phyloP scores from a whole-genome alignment of 2,329 filamentous ascomycete species.

The Trichoderma pleuroti region DNA sequence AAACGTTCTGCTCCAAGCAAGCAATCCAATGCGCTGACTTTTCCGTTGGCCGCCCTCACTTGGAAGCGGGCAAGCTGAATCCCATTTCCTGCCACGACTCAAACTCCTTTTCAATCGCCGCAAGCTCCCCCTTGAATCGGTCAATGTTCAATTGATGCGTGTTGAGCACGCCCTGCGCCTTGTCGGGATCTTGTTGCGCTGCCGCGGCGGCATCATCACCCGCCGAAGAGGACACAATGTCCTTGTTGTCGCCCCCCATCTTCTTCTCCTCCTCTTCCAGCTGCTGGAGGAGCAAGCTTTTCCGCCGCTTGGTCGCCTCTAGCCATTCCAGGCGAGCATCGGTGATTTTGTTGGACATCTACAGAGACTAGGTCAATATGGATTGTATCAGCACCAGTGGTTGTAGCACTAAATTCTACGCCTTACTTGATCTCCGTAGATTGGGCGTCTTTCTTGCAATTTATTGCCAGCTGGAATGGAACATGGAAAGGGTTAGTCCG shows the following conservation, averaged over 20 bases:
- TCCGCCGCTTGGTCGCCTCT: slow-evolving; percentile 9
- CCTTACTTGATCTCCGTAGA: not conserved
- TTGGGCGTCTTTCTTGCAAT: not conserved
- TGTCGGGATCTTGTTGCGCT: not conserved
- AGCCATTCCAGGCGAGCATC: slow-evolving; percentile 16
- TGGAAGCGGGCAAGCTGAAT: slow-evolving; percentile 11
- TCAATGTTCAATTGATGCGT: slow-evolving; percentile 11
- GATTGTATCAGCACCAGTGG: not conserved
- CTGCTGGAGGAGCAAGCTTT: slow-evolving; percentile 11
- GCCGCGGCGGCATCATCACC: not conserved
- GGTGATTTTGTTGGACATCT: slow-evolving; percentile 17
- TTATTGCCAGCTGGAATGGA: not conserved
- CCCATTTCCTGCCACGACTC: slow-evolving; percentile 15
- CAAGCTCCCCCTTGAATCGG: slow-evolving; percentile 9
- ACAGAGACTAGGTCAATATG: not conserved
- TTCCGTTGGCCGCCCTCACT: not conserved
- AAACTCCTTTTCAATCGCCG: slow-evolving; percentile 14
- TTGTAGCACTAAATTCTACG: not conserved
- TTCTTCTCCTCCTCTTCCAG: slow-evolving; percentile 16
- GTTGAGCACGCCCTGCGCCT: not conserved
- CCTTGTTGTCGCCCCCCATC: not conserved
- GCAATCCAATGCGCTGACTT: not conserved
- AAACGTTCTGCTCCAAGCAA: not conserved
- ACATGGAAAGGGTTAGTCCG: slow-evolving; percentile 9
- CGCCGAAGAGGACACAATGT: slow-evolving; percentile 5